These are phyloP conservation scores for Aurantiochytrium sp. DNA, from an alignment of 108 stramenopile species.

Conservation along the genomic window DNA sequence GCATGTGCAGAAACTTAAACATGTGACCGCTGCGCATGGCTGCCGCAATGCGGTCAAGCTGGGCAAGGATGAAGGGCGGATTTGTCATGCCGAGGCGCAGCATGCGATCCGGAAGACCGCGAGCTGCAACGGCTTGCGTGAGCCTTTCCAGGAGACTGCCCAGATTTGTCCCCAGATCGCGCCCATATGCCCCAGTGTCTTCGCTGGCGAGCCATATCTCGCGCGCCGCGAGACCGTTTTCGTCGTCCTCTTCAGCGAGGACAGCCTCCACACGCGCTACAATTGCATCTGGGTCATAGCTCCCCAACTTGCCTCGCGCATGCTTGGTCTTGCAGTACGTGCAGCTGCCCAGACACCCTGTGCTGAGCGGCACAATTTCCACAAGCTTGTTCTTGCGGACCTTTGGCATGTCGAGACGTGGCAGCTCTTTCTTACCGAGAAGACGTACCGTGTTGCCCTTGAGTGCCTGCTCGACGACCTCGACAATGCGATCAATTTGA, in stretches of 20 bases:
- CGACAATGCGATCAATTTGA: constrained; percentile 43
- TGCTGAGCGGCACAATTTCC: constrained; percentile 47
- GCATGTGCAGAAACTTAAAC: constrained; percentile 41
- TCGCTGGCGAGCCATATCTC: constrained; percentile 48
- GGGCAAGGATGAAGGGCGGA: constrained; percentile 46
- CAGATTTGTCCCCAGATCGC: constrained; percentile 31
- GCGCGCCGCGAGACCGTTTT: not conserved
- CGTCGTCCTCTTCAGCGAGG: not conserved
- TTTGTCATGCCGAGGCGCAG: constrained; percentile 49
- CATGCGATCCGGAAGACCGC: constrained; percentile 20
- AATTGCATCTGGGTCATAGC: constrained; percentile 31
- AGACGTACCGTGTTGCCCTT: constrained; percentile 31
- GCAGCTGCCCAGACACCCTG: constrained; percentile 46
- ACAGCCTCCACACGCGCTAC: constrained; percentile 34
- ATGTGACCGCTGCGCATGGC: constrained; percentile 18
- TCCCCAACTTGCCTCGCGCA: constrained; percentile 42
- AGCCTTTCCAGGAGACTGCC: not conserved
- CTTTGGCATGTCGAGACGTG: constrained; percentile 46
- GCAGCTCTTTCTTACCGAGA: constrained; percentile 23
- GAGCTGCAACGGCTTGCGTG: not conserved
- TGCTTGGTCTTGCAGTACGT: constrained; percentile 53
- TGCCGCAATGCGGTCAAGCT: constrained; percentile 20
- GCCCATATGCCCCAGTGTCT: constrained; percentile 50
- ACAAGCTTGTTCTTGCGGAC: constrained; percentile 36
- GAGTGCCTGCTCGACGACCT: constrained; percentile 36